Conservation (phyloP, 495 filamentous ascomycete species). For the Xylaria telfairii region DNA sequence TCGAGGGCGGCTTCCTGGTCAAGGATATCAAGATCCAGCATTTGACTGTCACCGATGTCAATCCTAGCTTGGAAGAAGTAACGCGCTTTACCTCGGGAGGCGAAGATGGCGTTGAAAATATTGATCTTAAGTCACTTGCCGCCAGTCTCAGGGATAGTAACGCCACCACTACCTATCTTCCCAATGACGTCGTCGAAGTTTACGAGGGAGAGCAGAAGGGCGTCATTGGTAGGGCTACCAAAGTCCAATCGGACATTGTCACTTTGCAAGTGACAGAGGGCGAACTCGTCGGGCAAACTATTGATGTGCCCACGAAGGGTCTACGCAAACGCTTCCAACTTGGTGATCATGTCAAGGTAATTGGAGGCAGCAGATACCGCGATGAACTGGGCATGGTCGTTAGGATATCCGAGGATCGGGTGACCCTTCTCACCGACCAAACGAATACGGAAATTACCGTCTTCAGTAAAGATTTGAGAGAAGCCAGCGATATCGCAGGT, state of each 20-base stretch:
- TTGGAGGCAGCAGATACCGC: constrained; percentile 88
- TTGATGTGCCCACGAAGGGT: constrained; percentile 91
- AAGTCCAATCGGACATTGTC: constrained; percentile 91
- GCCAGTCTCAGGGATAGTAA: constrained; percentile 82
- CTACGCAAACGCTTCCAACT: constrained; percentile 91
- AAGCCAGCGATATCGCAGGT: constrained; percentile 87
- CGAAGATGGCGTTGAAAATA: constrained; percentile 90
- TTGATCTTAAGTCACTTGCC: constrained; percentile 89
- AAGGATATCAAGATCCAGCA: constrained; percentile 92
- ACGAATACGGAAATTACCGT: constrained; percentile 93
- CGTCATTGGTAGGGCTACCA: constrained; percentile 80
- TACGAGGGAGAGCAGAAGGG: constrained; percentile 96
- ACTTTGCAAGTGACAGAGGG: constrained; percentile 87
- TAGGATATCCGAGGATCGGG: constrained; percentile 84
- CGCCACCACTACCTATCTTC: constrained; percentile 79
- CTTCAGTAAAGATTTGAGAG: constrained; percentile 94
- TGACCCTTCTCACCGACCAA: constrained; percentile 90
- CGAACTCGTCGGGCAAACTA: constrained; percentile 77
- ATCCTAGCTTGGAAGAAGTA: constrained; percentile 93
- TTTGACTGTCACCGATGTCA: constrained; percentile 83
- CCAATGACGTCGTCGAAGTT: constrained; percentile 93
- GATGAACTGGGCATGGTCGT: constrained; percentile 98
- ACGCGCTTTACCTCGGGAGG: constrained; percentile 86
- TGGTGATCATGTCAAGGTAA: constrained; percentile 98
- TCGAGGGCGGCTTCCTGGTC: constrained; percentile 89